Evolutionary conservation across 169 alveolate genomes (phyloP), one percentile per base, ranked within the genome.

Genomic region (Condylostoma magnum): DNA sequence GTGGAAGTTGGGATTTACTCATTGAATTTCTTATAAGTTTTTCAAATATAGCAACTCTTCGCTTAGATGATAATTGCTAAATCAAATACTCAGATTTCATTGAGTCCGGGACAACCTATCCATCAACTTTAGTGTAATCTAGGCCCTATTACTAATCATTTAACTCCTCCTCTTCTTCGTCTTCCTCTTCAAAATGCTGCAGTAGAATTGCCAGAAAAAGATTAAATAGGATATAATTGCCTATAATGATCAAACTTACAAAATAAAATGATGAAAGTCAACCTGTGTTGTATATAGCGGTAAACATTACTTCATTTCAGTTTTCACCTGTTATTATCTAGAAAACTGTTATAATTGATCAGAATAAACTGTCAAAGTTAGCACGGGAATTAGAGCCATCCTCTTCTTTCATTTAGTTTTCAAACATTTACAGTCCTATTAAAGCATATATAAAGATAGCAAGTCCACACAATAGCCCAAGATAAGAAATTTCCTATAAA

Each of bases 191-290:
- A 58, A 84, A 84, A 20, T 67, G 44, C 10, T 53, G 58, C 52
- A 84, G 67, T 28, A 85, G 53, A 65, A 85, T 82, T n/a, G 92
- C 92, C 36, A 85, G 72, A 76, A 85, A 85, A 12, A 85, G 46
- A 47, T 85, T 82, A 2, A 85, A 57, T 30, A 85, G 53, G 72
- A 85, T 73, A 27, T 60, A 65, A 56, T 71, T 78, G 0, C 92
- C 92, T 47, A 85, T 52, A 12, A 77, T 50, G 22, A 85, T 52
- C 8, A 76, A 15, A 34, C 73, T 20, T 3, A 83, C 74, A 58
- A 79, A 83, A 55, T 71, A 83, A 15, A 79, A 30, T 2, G 76
- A 25, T 4, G 79, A 79, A 6, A 34, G 70, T 28, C 33, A 76
- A n/a, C 82, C 84, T 30, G 34, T 53, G 27, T 58, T 34, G n/a